Percentiles rank a stretch among this genome's conserved stretches.
These are phyloP conservation scores for Globisporangium camurandrum DNA, from an alignment of 352 stramenopile species.

Conservation along the genomic window DNA sequence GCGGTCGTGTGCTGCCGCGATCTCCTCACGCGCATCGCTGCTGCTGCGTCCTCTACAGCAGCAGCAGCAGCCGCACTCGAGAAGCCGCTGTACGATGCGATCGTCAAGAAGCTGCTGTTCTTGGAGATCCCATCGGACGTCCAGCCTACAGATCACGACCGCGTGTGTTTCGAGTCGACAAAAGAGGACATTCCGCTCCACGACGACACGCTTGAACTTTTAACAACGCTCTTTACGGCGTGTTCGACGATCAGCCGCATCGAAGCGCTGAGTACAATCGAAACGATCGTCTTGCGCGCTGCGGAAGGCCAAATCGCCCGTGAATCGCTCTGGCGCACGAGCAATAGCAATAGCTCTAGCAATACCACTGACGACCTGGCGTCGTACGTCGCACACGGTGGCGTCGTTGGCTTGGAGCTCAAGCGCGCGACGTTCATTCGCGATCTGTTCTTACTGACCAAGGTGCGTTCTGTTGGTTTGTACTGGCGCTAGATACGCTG, in stretches of 20 bases:
- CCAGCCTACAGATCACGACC: constrained; percentile 80
- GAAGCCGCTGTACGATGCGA: constrained; percentile 68
- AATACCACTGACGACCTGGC: constrained; percentile 44
- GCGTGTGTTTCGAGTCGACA: constrained; percentile 75
- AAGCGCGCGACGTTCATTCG: constrained; percentile 44
- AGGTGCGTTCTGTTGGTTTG: constrained; percentile 23
- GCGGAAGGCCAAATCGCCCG: constrained; percentile 68
- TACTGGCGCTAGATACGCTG: neutral
- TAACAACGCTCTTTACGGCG: constrained; percentile 50
- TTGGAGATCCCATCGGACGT: constrained; percentile 74
- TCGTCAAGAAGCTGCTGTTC: constrained; percentile 80
- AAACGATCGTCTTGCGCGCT: constrained; percentile 71
- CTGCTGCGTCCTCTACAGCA: too few species aligned
- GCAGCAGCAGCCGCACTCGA: constrained; percentile 60
- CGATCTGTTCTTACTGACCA: constrained; percentile 49
- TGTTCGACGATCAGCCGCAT: constrained; percentile 56
- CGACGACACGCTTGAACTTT: constrained; percentile 50
- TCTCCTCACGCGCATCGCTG: constrained; percentile 62
- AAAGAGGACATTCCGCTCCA: constrained; percentile 81
- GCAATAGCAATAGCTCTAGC: too few species aligned
- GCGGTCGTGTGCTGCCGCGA: constrained; percentile 64
- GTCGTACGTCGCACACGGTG: constrained; percentile 46
- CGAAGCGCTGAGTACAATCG: constrained; percentile 64
- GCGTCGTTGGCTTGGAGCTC: constrained; percentile 64
- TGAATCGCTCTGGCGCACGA: constrained; percentile 67